These are phyloP conservation scores for Gypsophila paniculata DNA, from an alignment of 179 eudicot genomes.

Conservation along the genomic window DNA sequence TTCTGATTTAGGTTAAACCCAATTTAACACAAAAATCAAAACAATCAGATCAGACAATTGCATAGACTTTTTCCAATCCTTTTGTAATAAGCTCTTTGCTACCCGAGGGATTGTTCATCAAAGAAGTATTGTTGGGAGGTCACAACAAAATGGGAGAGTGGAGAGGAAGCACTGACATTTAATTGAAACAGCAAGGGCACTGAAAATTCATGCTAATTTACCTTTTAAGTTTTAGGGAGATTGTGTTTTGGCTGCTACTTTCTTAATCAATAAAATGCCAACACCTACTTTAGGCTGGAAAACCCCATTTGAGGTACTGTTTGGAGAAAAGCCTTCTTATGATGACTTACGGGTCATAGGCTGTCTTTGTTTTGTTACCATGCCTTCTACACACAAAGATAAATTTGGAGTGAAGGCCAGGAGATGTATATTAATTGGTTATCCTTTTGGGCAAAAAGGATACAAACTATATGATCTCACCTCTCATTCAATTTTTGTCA, in stretches of 20 bases:
- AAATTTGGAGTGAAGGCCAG: neutral
- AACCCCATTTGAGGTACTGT: neutral
- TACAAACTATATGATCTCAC: neutral
- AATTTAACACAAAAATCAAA: neutral
- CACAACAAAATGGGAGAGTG: neutral
- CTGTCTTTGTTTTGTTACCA: neutral
- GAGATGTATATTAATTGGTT: neutral
- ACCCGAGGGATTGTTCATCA: too few relatives aligned
- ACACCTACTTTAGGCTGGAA: too few relatives aligned
- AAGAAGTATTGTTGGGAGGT: neutral
- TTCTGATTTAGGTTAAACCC: neutral
- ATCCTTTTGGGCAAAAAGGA: neutral
- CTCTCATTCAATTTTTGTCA: neutral
- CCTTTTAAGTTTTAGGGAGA: neutral
- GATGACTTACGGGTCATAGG: neutral
- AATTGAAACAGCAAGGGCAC: neutral
- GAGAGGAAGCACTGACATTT: neutral
- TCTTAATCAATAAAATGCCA: too few relatives aligned
- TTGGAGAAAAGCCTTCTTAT: neutral
- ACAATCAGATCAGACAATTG: neutral
- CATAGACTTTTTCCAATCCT: neutral
- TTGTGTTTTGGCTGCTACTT: neutral
- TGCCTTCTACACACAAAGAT: neutral
- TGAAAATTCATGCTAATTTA: neutral
- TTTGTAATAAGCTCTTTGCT: too few relatives aligned